Evolutionary conservation across 2,329 filamentous ascomycete genomes (phyloP).

Genomic region (Fusarium pseudograminearum): DNA sequence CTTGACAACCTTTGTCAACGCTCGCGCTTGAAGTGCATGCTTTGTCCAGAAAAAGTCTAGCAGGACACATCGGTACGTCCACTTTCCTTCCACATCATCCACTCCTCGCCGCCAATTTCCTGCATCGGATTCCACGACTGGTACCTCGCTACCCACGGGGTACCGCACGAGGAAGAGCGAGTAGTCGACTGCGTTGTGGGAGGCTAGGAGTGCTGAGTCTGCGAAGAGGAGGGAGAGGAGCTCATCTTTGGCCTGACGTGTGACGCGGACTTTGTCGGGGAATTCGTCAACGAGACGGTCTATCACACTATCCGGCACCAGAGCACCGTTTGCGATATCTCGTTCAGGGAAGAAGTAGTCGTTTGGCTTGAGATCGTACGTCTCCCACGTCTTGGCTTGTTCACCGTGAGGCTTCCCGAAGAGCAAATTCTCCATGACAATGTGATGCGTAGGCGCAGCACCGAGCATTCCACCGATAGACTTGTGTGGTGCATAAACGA

Average conservation of each 20-base stretch:
- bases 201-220: slow-evolving; percentile 73
- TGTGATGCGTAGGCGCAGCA: slow-evolving; percentile 75
- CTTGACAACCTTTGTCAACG: slow-evolving; percentile 74
- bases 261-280: slow-evolving; percentile 72
- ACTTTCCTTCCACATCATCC: slow-evolving; percentile 70
- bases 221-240: slow-evolving; percentile 67
- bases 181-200: slow-evolving; percentile 78
- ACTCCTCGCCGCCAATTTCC: slow-evolving; percentile 71
- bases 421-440: slow-evolving; percentile 82
- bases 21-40: slow-evolving; percentile 73
- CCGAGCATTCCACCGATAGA: slow-evolving; percentile 72
- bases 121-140: slow-evolving; percentile 32
- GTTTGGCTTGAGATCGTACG: slow-evolving; percentile 79
- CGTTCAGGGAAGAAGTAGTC: slow-evolving; percentile 82
- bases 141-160: slow-evolving; percentile 26
- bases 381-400: slow-evolving; percentile 68
- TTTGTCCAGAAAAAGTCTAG: slow-evolving; percentile 86
- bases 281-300: slow-evolving; percentile 76
- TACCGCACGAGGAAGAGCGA: slow-evolving; percentile 76
- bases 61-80: slow-evolving; percentile 74
- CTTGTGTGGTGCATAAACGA: slow-evolving; percentile 66
- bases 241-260: slow-evolving; percentile 64
- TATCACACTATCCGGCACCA: slow-evolving; percentile 74
- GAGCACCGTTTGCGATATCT: slow-evolving; percentile 72
- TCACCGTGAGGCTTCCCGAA: slow-evolving; percentile 65